These are phyloP conservation scores for Nepenthes alata DNA, from an alignment of 179 eudicot species.

Conservation along the genomic window DNA sequence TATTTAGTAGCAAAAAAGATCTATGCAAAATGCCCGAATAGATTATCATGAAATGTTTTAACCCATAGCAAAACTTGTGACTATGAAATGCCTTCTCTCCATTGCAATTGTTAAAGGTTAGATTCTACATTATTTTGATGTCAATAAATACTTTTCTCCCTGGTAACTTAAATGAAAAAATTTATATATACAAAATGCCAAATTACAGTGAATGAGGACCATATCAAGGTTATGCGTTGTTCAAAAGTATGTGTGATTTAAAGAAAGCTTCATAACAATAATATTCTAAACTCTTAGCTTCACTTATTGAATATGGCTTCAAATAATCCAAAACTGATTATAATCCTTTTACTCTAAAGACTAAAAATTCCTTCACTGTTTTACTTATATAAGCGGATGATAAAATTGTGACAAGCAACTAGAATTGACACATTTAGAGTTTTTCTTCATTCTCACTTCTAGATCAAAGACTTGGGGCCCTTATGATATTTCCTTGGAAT, in stretches of 20 bases:
- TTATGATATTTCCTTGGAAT: slow-evolving; percentile 5
- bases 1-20: neutral
- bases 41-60: slow-evolving; percentile 1
- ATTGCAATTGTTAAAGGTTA: neutral
- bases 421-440: neutral
- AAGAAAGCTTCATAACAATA: slow-evolving; percentile 5
- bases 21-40: neutral
- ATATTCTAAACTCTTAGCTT: neutral
- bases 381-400: slow-evolving; percentile 6
- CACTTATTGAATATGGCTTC: neutral
- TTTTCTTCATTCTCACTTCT: neutral
- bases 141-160: slow-evolving; percentile 1
- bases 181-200: slow-evolving; percentile 5
- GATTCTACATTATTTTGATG: neutral
- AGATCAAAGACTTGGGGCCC: slow-evolving; percentile 1
- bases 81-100: neutral
- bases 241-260: slow-evolving; percentile 3
- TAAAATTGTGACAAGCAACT: neutral
- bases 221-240: neutral
- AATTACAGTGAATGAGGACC: neutral
- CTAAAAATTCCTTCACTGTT: neutral
- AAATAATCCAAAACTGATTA: neutral
- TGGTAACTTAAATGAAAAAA: slow-evolving; percentile 1
- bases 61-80: neutral
- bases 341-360: neutral